These are phyloP conservation scores for Penicillium vulpinum DNA, from an alignment of 2,329 filamentous ascomycete species.

Conservation along the genomic window DNA sequence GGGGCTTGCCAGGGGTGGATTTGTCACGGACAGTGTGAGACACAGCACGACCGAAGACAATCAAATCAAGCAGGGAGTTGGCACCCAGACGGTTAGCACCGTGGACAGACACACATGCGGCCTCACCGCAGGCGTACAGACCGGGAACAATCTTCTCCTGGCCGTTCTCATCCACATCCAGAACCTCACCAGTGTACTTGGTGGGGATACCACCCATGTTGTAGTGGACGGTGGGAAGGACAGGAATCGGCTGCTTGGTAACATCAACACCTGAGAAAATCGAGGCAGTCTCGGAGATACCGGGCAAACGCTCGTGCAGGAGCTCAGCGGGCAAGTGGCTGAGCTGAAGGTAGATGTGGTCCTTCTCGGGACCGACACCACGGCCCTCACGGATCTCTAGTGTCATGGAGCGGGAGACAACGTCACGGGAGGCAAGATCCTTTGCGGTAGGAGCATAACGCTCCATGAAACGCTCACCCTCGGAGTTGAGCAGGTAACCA, in stretches of 20 bases:
- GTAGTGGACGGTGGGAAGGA: constrained; percentile 96
- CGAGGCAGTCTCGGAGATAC: constrained; percentile 97
- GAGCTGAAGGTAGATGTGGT: constrained; percentile 97
- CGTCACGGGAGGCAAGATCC: constrained; percentile 94
- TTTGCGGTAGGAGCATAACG: constrained; percentile 96
- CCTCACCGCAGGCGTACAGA: constrained; percentile 94
- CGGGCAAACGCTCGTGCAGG: constrained; percentile 91
- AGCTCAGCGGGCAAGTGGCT: constrained; percentile 91
- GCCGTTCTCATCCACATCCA: constrained; percentile 81
- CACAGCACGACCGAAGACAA: constrained; percentile 96
- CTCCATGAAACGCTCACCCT: constrained; percentile 99
- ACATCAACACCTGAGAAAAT: constrained; percentile 98
- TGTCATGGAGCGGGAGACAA: constrained; percentile 97
- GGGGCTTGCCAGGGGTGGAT: constrained; percentile 77
- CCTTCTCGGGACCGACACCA: constrained; percentile 94
- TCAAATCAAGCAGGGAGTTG: constrained; percentile 95
- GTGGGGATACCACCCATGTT: constrained; percentile 99
- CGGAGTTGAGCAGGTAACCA: constrained; percentile 94
- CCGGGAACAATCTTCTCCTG: constrained; percentile 92
- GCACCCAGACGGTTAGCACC: constrained; percentile 96
- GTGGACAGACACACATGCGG: constrained; percentile 96
- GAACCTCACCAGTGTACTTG: constrained; percentile 92
- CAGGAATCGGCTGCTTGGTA: constrained; percentile 93
- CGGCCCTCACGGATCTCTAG: constrained; percentile 97
- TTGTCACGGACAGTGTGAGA: constrained; percentile 97